These are phyloP conservation scores for Polyporus arcularius DNA, from an alignment of 768 basidiomycete species.

Conservation along the genomic window DNA sequence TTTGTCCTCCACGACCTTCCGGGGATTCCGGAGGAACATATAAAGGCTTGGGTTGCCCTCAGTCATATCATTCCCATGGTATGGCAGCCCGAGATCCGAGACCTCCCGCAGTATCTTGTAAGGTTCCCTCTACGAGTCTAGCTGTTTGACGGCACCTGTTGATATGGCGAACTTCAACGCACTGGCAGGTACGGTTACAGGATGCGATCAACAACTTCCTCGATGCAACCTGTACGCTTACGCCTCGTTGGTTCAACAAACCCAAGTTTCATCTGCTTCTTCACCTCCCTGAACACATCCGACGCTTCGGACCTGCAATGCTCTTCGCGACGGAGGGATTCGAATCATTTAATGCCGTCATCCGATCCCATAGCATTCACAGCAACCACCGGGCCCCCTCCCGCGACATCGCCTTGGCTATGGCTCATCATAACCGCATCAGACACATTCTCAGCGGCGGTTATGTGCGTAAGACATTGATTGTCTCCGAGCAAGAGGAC, in stretches of 20 bases:
- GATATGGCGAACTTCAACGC: too few relatives aligned
- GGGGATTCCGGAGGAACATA: slow-evolving; percentile 28
- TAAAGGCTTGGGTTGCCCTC: slow-evolving; percentile 37
- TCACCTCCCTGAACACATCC: slow-evolving; percentile 28
- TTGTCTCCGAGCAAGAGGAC: background rate
- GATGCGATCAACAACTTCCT: slow-evolving; percentile 24
- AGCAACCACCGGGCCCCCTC: slow-evolving; percentile 28
- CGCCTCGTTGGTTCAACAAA: slow-evolving; percentile 27
- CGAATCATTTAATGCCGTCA: slow-evolving; percentile 31
- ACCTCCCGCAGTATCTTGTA: slow-evolving; percentile 30
- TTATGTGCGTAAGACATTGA: too few relatives aligned
- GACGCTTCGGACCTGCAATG: slow-evolving; percentile 25
- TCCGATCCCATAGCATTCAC: slow-evolving; percentile 22
- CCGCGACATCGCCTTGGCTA: slow-evolving; percentile 27
- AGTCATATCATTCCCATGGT: slow-evolving; percentile 36
- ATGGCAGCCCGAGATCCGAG: slow-evolving; percentile 41
- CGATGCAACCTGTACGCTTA: slow-evolving; percentile 24
- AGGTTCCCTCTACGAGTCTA: slow-evolving; percentile 26
- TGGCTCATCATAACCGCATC: slow-evolving; percentile 15
- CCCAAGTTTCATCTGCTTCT: slow-evolving; percentile 31
- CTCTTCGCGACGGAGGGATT: slow-evolving; percentile 27
- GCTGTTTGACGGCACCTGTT: too few relatives aligned
- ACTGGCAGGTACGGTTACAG: slow-evolving; percentile 15
- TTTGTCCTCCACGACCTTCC: slow-evolving; percentile 40
- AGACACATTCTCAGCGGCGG: slow-evolving; percentile 28